Conservation (phyloP, 306 rosid species). For the Dryas octopetala region DNA sequence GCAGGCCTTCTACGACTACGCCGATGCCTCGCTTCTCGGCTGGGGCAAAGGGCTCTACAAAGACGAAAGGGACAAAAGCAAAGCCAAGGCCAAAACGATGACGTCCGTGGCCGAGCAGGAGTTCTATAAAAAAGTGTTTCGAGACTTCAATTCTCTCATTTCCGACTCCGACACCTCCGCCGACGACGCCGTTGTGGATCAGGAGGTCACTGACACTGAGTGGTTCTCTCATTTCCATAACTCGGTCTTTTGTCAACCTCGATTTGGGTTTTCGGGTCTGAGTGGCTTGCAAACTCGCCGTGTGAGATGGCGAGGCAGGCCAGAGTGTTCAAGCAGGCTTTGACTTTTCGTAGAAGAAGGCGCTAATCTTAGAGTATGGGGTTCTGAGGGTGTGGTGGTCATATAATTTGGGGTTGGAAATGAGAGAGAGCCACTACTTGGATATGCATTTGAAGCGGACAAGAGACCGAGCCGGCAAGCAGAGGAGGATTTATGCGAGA, state of each 20-base stretch:
- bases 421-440: no score
- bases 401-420: no score
- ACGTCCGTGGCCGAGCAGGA: constrained; percentile 66
- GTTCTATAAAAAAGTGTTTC: constrained; percentile 71
- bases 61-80: constrained; percentile 68
- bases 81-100: constrained; percentile 33
- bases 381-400: no score
- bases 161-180: constrained; percentile 53
- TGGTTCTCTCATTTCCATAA: constrained; percentile 96
- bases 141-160: constrained; percentile 79
- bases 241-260: constrained; percentile 72
- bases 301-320: constrained; percentile 84
- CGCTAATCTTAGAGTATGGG: no score
- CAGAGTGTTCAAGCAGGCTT: constrained; percentile 19
- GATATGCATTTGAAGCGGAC: no score
- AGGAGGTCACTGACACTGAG: constrained; percentile 87
- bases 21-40: constrained; percentile 60
- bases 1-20: constrained; percentile 71
- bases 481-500: no score
- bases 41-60: constrained; percentile 97
- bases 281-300: constrained; percentile 38
- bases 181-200: constrained; percentile 66
- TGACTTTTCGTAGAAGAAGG: no score
- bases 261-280: constrained; percentile 60
- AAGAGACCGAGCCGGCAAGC: no score